phyloP scores from a whole-genome alignment of 257 asterid genomes.

The Apocynum venetum region DNA sequence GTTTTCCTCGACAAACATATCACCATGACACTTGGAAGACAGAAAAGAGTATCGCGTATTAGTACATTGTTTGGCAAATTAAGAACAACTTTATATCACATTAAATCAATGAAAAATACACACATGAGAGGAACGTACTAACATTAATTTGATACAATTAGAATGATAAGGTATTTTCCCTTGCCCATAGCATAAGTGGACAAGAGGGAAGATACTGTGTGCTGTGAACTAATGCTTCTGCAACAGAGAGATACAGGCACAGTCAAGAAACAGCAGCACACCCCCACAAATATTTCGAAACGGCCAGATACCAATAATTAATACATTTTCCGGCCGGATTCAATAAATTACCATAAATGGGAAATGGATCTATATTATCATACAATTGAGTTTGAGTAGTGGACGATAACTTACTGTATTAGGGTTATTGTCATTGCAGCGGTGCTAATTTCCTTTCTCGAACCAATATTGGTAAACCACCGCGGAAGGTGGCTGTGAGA shows the following conservation, averaged over 20 bases:
- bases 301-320: neutral
- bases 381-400: neutral
- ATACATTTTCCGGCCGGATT: neutral
- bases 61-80: too few species aligned
- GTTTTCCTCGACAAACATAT: neutral
- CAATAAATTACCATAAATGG: neutral
- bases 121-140: neutral
- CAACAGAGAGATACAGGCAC: neutral
- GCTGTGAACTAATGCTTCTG: neutral
- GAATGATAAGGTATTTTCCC: neutral
- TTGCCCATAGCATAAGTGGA: neutral
- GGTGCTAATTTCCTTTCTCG: conserved; percentile 19
- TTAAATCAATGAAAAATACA: neutral
- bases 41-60: too few species aligned
- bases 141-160: neutral
- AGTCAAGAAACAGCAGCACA: neutral
- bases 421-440: neutral
- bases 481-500: conserved; percentile 59
- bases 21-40: too few species aligned
- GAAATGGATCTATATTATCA: neutral
- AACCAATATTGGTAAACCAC: conserved; percentile 48
- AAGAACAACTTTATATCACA: too few species aligned
- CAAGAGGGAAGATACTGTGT: neutral
- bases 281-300: neutral
- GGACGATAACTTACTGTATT: neutral